Evolutionary conservation across 306 rosid genomes (phyloP), one percentile per base, ranked within the genome.

Genomic region (Quercus suber): DNA sequence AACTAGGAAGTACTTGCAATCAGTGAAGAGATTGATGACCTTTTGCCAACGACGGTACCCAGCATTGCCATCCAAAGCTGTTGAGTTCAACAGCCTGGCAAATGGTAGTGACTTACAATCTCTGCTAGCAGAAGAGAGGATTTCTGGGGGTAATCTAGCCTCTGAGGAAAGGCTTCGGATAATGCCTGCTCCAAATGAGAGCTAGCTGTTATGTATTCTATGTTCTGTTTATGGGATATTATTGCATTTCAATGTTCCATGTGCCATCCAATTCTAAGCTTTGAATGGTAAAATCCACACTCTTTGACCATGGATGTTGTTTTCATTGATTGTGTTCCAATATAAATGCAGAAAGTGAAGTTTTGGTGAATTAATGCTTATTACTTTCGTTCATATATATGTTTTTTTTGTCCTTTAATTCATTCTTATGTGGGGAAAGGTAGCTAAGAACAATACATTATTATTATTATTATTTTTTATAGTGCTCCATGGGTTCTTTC

Each of bases 101-200:
- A 95, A 95, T 78, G 99, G 99, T n/a, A 95, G 99, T 21, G 99
- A 95, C 85, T 83, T 95, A 82, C 98, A 91, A 81, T 95, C 99
- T 27, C 89, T 95, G 73, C 85, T 95, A 12, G 98, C 95, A 14
- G 96, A 92, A 80, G 99, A 96, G 84, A 83, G 90, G 80, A 84
- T 77, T 77, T 61, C 83, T 27, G 89, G 86, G 51, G 87, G 56
- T 78, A 89, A 73, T 80, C 90, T 81, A 73, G 82, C 74, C 30
- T 83, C 81, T 2, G 91, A 96, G 64, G 98, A 96, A 78, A 85
- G 86, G 86, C 94, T 96, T 80, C 84, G 84, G 60, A 78, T 96
- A 85, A 90, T 90, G 97, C 89, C 96, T 69, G 91, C 98, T 73
- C 86, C 98, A 0, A 84, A 86, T 82, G 88, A 90, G 65, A 73